Base-by-base conservation (phyloP, 2,329 filamentous ascomycete species). In the Colletotrichum australisinense region DNA sequence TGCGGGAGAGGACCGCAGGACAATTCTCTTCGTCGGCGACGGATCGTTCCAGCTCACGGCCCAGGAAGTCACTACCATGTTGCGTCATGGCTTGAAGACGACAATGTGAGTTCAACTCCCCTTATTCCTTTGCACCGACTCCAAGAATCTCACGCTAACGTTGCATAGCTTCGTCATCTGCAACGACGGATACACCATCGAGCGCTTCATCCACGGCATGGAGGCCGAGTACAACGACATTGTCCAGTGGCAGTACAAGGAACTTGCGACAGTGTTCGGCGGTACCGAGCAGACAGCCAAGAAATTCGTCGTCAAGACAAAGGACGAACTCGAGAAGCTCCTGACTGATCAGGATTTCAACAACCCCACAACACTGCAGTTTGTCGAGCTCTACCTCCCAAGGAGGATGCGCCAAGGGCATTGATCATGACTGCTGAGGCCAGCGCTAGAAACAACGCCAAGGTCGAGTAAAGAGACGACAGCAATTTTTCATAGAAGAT, bases 161-260 rank as follows among this genome's bases (percentile, higher is more conserved):
- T 42, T 46, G 4, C 3, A 7, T 68, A 91, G 90, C 75, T 96
- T 97, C 81, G 88, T 97, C 75, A 93, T 97, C 76, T 95, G 93
- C 87, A 97, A 97, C 81, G 91, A 95, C 53, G 95, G 95, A 12
- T 97, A 94, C 84, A 97, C 95, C 11, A 97, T 97, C 80, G 95
- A 98, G 84, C 91, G 95, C 35, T 93, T 91, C 81, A 97, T 97
- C 78, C 95, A 97, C 82, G 94, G 94, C 66, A 93, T 93, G 91
- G 86, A 95, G 9, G 93, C 90, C 38, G 81, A 80, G 30, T 97
- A 97, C 86, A 97, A 98, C 79, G 94, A 97, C 79, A 92, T 97
- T 69, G 87, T 89, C 72, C 82, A 86, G 12, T 97, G 95, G 95
- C 87, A 92, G 63, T 93, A 92, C 86, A 91, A 90, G 80, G 90